These are phyloP conservation scores for Alternaria dauci DNA, from an alignment of 2,329 filamentous ascomycete species.

Conservation along the genomic window DNA sequence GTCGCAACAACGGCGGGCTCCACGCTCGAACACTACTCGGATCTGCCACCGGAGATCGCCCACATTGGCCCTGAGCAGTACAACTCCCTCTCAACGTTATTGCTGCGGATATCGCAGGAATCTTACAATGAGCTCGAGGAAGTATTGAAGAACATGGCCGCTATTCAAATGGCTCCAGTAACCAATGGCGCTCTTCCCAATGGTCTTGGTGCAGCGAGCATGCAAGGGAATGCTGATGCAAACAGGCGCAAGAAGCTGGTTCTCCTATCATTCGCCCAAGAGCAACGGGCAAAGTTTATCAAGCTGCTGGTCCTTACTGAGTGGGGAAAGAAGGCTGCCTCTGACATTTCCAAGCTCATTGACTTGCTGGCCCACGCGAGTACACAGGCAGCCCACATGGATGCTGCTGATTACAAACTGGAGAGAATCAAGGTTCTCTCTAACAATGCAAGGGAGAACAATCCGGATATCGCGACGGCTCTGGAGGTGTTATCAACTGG, in stretches of 20 bases:
- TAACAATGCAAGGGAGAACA: slow-evolving; percentile 77
- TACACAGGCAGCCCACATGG: slow-evolving; percentile 41
- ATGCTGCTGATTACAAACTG: slow-evolving; percentile 66
- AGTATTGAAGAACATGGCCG: slow-evolving; percentile 73
- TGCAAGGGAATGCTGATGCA: slow-evolving; percentile 36
- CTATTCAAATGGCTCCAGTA: slow-evolving; percentile 67
- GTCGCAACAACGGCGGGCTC: slow-evolving; percentile 13
- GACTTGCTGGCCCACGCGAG: slow-evolving; percentile 80
- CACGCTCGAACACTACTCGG: slow-evolving; percentile 32
- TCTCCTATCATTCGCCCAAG: slow-evolving; percentile 79
- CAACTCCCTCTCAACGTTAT: slow-evolving; percentile 75
- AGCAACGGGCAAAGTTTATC: slow-evolving; percentile 85
- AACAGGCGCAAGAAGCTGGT: slow-evolving; percentile 71
- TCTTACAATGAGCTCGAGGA: slow-evolving; percentile 81
- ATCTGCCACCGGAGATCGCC: slow-evolving; percentile 61
- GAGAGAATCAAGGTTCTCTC: slow-evolving; percentile 75
- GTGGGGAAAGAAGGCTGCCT: slow-evolving; percentile 74
- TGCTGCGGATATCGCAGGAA: slow-evolving; percentile 81
- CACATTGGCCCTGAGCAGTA: slow-evolving; percentile 78
- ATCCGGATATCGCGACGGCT: slow-evolving; percentile 90
- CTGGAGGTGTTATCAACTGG: slow-evolving; percentile 84
- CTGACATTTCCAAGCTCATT: slow-evolving; percentile 84
- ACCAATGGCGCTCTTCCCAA: slow-evolving; percentile 57
- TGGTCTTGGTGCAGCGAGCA: slow-evolving; percentile 46
- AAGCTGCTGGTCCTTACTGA: slow-evolving; percentile 90